These are phyloP conservation scores for Emergomyces africanus DNA, from an alignment of 2,329 filamentous ascomycete species.

Conservation along the genomic window DNA sequence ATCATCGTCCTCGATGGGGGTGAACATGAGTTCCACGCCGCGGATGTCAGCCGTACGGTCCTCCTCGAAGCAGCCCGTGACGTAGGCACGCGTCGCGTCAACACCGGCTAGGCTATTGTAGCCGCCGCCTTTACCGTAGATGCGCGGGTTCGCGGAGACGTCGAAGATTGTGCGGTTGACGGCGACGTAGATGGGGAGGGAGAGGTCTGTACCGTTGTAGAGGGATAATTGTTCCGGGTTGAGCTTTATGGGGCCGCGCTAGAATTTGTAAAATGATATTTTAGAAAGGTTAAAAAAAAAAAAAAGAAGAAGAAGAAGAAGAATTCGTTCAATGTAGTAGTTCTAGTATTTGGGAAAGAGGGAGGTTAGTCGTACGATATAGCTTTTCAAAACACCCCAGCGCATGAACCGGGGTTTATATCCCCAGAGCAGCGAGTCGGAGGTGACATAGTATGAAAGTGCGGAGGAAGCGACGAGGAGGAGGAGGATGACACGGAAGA, in stretches of 20 bases:
- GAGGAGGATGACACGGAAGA: constrained; percentile 9
- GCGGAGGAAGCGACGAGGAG: constrained; percentile 22
- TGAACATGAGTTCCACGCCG: constrained; percentile 76
- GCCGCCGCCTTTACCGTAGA: constrained; percentile 69
- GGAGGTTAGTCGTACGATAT: constrained; percentile 41
- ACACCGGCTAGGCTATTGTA: constrained; percentile 79
- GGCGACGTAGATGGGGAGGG: constrained; percentile 74
- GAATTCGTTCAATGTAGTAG: no score
- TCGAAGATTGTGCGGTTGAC: constrained; percentile 60
- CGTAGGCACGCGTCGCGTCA: constrained; percentile 77
- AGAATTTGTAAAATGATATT: neutral
- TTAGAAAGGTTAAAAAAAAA: no score
- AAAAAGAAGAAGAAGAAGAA: no score
- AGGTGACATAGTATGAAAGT: constrained; percentile 64
- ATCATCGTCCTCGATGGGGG: constrained; percentile 52
- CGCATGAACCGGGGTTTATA: constrained; percentile 51
- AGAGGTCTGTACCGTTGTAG: constrained; percentile 66
- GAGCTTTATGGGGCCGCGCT: constrained; percentile 50
- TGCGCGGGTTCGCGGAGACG: constrained; percentile 41
- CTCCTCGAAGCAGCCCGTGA: constrained; percentile 83
- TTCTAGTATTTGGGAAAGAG: constrained; percentile 6
- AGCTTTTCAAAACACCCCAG: constrained; percentile 45
- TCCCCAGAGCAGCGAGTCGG: constrained; percentile 58
- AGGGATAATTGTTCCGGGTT: constrained; percentile 60
- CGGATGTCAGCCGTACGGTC: constrained; percentile 75